Evolutionary conservation across 495 filamentous ascomycete genomes (phyloP).

Genomic region (Bryoglossum gracile): DNA sequence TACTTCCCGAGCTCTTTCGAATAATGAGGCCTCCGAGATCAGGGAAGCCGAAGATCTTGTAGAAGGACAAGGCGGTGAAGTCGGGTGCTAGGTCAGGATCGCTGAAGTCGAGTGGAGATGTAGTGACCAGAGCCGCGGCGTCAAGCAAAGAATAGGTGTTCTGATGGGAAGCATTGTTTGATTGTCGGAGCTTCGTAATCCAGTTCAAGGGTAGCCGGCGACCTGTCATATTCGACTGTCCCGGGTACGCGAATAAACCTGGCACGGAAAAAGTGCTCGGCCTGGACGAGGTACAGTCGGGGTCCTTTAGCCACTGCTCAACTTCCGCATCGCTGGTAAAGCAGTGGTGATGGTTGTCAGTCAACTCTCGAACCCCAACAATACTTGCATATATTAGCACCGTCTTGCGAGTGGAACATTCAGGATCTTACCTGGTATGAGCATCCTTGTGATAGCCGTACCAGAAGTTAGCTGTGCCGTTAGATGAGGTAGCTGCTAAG

Average conservation of each 20-base stretch:
- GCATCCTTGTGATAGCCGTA: conserved; percentile 70
- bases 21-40: conserved; percentile 68
- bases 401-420: too few species aligned
- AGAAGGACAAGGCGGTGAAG: conserved; percentile 65
- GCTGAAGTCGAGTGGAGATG: conserved; percentile 53
- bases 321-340: conserved; percentile 60
- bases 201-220: conserved; percentile 57
- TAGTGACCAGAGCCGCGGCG: conserved; percentile 65
- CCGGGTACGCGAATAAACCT: conserved; percentile 68
- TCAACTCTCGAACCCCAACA: conserved; percentile 60
- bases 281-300: not conserved
- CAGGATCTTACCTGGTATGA: too few species aligned
- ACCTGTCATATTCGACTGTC: conserved; percentile 75
- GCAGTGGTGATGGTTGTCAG: conserved; percentile 47
- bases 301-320: conserved; percentile 50
- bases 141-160: conserved; percentile 62
- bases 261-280: conserved; percentile 3
- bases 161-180: conserved; percentile 29
- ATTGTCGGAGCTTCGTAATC: conserved; percentile 45
- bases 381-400: too few species aligned
- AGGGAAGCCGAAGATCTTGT: conserved; percentile 80
- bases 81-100: conserved; percentile 57
- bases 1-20: conserved; percentile 51
- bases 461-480: conserved; percentile 47
- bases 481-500: conserved; percentile 33